Percentiles rank a stretch among this genome's conserved stretches.
Conservation (phyloP, 768 basidiomycete species). For the Leccinum rimulosum region DNA sequence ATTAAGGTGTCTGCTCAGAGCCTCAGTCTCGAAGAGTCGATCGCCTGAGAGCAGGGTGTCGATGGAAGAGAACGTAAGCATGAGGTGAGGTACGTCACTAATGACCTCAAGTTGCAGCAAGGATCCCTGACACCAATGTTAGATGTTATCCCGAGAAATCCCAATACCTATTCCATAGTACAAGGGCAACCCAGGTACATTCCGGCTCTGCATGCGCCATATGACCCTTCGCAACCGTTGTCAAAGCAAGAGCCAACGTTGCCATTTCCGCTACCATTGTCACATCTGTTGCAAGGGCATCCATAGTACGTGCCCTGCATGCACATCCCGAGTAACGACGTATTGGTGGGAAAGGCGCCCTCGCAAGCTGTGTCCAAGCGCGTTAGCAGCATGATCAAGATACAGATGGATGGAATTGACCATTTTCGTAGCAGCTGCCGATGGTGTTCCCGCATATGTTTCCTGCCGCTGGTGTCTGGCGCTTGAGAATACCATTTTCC, state of each 20-base stretch:
- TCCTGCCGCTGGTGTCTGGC: not conserved
- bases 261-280: not conserved
- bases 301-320: not conserved
- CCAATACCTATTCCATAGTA: not conserved
- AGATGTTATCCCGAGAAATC: not conserved
- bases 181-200: not conserved
- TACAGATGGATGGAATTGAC: not conserved
- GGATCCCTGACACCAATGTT: not conserved
- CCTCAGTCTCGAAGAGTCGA: no score
- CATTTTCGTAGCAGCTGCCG: not conserved
- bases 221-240: not conserved
- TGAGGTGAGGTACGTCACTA: not conserved
- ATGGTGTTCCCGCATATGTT: not conserved
- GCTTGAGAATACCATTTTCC: not conserved
- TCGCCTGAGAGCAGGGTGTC: no score
- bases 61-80: no score
- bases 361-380: not conserved
- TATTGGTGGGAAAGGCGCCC: not conserved
- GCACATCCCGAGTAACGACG: not conserved
- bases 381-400: not conserved
- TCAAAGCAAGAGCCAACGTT: not conserved
- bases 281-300: not conserved
- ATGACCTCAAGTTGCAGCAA: not conserved
- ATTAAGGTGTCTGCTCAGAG: no score
- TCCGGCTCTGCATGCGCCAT: not conserved